phyloP scores from a whole-genome alignment of 345 rosid genomes.

The Gossypium anomalum region DNA sequence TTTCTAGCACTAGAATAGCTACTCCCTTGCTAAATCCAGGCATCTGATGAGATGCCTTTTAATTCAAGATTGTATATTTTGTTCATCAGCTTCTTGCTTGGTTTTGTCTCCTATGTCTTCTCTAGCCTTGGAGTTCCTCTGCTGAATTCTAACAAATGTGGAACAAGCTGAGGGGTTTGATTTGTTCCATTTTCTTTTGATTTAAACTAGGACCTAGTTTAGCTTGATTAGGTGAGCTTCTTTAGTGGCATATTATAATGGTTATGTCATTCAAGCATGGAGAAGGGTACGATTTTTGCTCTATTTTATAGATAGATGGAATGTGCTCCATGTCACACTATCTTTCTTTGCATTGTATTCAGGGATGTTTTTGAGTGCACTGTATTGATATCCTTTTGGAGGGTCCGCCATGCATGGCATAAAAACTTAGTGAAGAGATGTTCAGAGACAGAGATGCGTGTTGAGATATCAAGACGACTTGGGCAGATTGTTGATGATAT shows the following conservation, averaged over 20 bases:
- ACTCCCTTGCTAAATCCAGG: not conserved
- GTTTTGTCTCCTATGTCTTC: not conserved
- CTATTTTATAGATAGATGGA: conserved; percentile 6
- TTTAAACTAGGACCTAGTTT: not conserved
- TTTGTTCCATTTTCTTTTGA: not conserved
- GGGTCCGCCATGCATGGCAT: conserved; percentile 82
- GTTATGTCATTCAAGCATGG: not conserved
- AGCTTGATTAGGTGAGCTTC: not conserved
- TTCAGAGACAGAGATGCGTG: conserved; percentile 48
- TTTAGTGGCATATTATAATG: not conserved
- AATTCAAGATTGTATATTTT: not conserved
- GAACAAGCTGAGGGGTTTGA: not conserved
- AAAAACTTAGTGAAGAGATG: conserved; percentile 84
- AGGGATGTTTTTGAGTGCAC: conserved; percentile 97
- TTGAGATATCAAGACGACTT: conserved; percentile 55
- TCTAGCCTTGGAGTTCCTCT: conserved; percentile 1
- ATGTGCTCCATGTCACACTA: conserved; percentile 3
- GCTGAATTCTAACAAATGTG: not conserved
- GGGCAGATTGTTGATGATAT: conserved; percentile 59
- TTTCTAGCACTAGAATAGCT: not conserved
- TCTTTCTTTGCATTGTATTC: conserved; percentile 27
- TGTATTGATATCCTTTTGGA: conserved; percentile 78
- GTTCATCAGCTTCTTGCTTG: conserved; percentile 6
- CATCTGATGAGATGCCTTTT: not conserved
- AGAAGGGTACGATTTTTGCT: not conserved